These are phyloP conservation scores for Penicillium paxilli DNA, from an alignment of 495 filamentous ascomycete genomes.

Conservation along the genomic window DNA sequence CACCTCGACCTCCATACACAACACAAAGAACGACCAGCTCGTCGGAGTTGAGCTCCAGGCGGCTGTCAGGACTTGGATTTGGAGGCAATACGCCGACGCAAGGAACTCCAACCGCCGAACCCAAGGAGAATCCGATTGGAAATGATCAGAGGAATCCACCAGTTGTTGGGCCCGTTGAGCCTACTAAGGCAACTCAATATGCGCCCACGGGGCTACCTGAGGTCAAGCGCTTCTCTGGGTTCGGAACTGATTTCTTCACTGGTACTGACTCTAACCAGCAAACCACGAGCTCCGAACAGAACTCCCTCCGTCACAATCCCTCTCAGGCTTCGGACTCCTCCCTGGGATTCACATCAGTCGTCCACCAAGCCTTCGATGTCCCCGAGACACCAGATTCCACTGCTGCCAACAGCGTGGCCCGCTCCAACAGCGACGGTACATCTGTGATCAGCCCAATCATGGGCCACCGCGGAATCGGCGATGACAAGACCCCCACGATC, in stretches of 20 bases:
- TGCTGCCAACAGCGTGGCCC: constrained; percentile 43
- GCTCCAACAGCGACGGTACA: constrained; percentile 67
- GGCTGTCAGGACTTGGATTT: constrained; percentile 18
- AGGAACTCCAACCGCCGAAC: constrained; percentile 16
- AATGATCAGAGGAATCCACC: constrained; percentile 52
- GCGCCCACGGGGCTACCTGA: constrained; percentile 53
- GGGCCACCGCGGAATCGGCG: constrained; percentile 38
- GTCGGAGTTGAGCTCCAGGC: constrained; percentile 23
- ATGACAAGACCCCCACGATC: constrained; percentile 57
- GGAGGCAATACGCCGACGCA: constrained; percentile 15
- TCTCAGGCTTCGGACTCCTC: constrained; percentile 36
- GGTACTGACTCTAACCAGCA: constrained; percentile 15
- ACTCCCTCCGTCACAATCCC: constrained; percentile 51
- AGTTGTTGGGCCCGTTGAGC: constrained; percentile 72
- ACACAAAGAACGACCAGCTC: constrained; percentile 37
- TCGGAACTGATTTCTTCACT: constrained; percentile 49
- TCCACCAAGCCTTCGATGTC: constrained; percentile 70
- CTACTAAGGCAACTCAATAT: constrained; percentile 11
- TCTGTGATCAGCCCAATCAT: constrained; percentile 71
- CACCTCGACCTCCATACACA: constrained; percentile 36
- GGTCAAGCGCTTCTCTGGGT: constrained; percentile 63
- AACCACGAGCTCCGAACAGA: constrained; percentile 11
- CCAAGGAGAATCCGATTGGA: constrained; percentile 24
- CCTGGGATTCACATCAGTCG: constrained; percentile 62
- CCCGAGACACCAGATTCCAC: constrained; percentile 58